Evolutionary conservation across 306 rosid species (phyloP).

Genomic region (Quercus rubra): DNA sequence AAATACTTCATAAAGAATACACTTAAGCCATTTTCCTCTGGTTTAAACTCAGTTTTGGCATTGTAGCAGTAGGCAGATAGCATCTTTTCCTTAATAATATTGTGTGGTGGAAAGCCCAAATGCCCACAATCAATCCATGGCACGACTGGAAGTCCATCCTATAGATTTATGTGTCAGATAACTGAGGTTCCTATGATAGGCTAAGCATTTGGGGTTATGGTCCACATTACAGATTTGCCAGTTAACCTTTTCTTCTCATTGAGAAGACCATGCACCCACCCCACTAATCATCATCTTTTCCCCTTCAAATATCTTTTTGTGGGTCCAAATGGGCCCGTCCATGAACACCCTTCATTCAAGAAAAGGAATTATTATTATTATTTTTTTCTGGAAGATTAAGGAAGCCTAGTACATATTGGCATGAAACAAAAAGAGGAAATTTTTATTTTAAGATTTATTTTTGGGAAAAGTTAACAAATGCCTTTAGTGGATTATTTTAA

Average conservation of each 20-base stretch:
- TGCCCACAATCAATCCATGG: constrained; percentile 13
- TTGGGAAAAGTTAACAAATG: too few species aligned
- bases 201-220: background rate
- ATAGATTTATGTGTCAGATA: background rate
- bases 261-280: constrained; percentile 10
- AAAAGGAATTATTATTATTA: too few species aligned
- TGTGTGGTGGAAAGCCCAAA: constrained; percentile 12
- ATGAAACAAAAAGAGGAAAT: too few species aligned
- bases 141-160: background rate
- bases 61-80: background rate
- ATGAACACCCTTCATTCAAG: background rate
- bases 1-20: too few species aligned
- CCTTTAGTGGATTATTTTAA: too few species aligned
- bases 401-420: too few species aligned
- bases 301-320: background rate
- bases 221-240: background rate
- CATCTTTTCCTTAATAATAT: background rate
- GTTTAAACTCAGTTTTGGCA: too few species aligned
- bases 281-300: constrained; percentile 8
- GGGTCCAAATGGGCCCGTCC: background rate
- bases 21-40: too few species aligned
- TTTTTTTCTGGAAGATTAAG: too few species aligned
- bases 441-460: too few species aligned
- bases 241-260: background rate
- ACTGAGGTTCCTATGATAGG: background rate